Evolutionary conservation across 2,329 filamentous ascomycete genomes (phyloP).

Genomic region (Fusarium pseudonygamai): DNA sequence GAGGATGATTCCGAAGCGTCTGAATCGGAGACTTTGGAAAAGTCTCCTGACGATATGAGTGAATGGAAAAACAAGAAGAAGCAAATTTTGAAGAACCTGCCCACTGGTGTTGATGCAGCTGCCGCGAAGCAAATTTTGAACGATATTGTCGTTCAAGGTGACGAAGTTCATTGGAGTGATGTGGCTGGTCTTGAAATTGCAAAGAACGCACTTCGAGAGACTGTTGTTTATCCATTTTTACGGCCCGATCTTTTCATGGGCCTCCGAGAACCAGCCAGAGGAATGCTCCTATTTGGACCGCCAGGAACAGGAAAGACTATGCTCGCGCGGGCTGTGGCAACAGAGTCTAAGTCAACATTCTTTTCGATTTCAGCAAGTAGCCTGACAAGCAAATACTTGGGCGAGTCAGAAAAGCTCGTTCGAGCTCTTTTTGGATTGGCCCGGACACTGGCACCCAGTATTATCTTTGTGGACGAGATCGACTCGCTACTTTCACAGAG

Average conservation of each 20-base stretch:
- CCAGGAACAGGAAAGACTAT: conserved; percentile 99
- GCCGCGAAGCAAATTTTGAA: conserved; percentile 94
- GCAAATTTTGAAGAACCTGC: conserved; percentile 78
- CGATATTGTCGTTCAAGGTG: conserved; percentile 92
- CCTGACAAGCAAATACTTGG: conserved; percentile 93
- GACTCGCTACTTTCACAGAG: conserved; percentile 90
- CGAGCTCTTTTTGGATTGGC: conserved; percentile 91
- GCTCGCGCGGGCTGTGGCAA: conserved; percentile 90
- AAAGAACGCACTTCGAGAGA: conserved; percentile 92
- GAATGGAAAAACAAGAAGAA: conserved; percentile 71
- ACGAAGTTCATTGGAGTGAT: conserved; percentile 94
- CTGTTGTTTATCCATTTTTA: conserved; percentile 95
- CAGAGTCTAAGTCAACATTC: conserved; percentile 93
- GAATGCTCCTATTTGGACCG: conserved; percentile 95
- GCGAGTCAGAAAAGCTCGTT: conserved; percentile 96
- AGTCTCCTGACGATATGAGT: conserved; percentile 52
- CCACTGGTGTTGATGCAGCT: conserved; percentile 80
- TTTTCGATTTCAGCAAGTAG: conserved; percentile 97
- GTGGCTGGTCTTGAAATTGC: conserved; percentile 90
- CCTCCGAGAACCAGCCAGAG: conserved; percentile 88
- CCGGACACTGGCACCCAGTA: conserved; percentile 87
- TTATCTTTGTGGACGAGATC: conserved; percentile 99
- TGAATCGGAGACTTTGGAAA: conserved; percentile 47
- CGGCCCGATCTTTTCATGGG: conserved; percentile 97
- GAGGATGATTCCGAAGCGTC: conserved; percentile 58